phyloP scores from a whole-genome alignment of 768 basidiomycete genomes.

The Lactifluus pinguis region DNA sequence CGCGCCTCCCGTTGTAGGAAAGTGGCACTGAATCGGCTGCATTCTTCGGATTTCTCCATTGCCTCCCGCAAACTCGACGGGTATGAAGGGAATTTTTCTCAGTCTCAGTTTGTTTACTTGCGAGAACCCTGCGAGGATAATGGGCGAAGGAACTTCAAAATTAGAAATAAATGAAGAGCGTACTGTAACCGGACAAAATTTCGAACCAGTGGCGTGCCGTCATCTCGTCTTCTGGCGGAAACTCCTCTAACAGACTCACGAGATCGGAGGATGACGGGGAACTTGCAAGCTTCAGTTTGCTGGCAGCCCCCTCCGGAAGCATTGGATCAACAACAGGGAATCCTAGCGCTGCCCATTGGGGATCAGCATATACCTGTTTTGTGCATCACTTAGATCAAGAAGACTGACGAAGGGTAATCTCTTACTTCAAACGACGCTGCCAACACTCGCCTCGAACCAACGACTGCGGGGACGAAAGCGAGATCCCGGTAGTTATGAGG shows the following conservation, averaged over 20 bases:
- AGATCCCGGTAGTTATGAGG: constrained; percentile 45
- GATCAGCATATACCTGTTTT: constrained; percentile 56
- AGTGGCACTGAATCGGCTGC: constrained; percentile 60
- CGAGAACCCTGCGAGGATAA: constrained; percentile 44
- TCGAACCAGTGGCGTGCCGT: constrained; percentile 62
- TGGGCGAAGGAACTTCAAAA: not conserved
- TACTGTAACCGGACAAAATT: constrained; percentile 55
- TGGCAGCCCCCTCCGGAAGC: constrained; percentile 41
- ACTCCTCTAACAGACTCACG: constrained; percentile 46
- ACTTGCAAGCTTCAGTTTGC: constrained; percentile 58
- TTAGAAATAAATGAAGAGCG: constrained; percentile 17
- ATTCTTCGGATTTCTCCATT: constrained; percentile 23
- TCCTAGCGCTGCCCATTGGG: constrained; percentile 65
- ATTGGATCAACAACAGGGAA: constrained; percentile 57
- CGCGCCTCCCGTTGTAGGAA: constrained; percentile 42
- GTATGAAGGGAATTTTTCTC: constrained; percentile 57
- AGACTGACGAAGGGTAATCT: not conserved
- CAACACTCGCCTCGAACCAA: constrained; percentile 42
- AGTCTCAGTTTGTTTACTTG: constrained; percentile 47
- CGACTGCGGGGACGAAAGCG: constrained; percentile 72
- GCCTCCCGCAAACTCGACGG: constrained; percentile 33
- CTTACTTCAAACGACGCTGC: constrained; percentile 59
- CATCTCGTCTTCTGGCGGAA: constrained; percentile 44
- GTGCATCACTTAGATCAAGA: not conserved
- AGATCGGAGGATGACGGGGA: constrained; percentile 60